Evolutionary conservation across 2,329 filamentous ascomycete genomes (phyloP), one percentile per base, ranked within the genome.

Genomic region (Trematosphaeria pertusa): DNA sequence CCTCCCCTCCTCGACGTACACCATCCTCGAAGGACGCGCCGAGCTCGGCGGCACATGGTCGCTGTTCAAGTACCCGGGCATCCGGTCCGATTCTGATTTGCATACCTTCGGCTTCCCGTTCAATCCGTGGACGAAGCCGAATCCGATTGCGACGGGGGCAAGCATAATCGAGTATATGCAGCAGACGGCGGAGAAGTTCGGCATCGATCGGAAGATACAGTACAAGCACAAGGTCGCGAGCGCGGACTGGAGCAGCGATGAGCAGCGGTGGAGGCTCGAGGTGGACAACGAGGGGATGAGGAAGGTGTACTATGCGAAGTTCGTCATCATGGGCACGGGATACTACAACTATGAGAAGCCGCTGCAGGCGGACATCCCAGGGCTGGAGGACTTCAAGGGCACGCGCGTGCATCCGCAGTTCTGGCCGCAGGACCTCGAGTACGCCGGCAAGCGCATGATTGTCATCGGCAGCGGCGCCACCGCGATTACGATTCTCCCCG

Each of bases 381-480:
- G 87, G 0, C 75, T 92, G 9, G 77, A 86, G 1, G 76, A 76
- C 14, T 92, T 91, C 73, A 67, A 79, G 44, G 87, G 87, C 22
- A 67, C 77, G 30, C 73, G 84, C 11, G 75, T 88, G 1, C 87
- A 90, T 52, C 87, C 88, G 1, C 87, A 91, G 58, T 89, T 88
- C 72, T 93, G 89, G 89, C 87, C 87, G 0, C 75, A 86, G 45
- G 78, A 85, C 37, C 73, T 88, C 30, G 81, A 89, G 59, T 87
- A 87, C 65, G 71, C 76, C 5, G 76, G 78, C 66, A 90, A 91
- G 70, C 82, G 82, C 34, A 77, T 93, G 17, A 80, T 89, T 33
- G 78, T 93, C 47, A 83, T 94, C 52, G 89, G 89, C 12, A 87
- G 83, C 12, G 91, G 91, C 6, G 90, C 90, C 2, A 95, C 91